Conservation (phyloP, 371 early-diverging fungal genomes). For the Lichtheimia ramosa region DNA sequence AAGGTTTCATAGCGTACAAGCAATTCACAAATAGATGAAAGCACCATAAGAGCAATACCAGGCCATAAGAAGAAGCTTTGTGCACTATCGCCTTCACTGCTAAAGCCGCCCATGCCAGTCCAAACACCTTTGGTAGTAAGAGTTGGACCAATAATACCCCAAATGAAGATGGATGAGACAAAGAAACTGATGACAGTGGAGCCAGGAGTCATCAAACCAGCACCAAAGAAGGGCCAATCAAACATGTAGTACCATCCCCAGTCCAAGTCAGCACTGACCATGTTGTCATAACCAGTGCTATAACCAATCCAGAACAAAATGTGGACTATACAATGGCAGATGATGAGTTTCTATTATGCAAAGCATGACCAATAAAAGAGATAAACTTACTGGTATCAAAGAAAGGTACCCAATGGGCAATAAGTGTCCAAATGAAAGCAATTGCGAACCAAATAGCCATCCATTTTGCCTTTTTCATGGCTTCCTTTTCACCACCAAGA, state of each 20-base stretch:
- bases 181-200: slow-evolving; percentile 62
- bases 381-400: slow-evolving; percentile 36
- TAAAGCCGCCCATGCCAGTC: slow-evolving; percentile 36
- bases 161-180: slow-evolving; percentile 54
- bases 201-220: slow-evolving; percentile 67
- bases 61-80: slow-evolving; percentile 70
- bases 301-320: slow-evolving; percentile 61
- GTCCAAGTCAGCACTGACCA: slow-evolving; percentile 52
- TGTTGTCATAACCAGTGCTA: slow-evolving; percentile 35
- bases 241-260: slow-evolving; percentile 63
- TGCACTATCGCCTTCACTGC: slow-evolving; percentile 29
- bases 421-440: slow-evolving; percentile 49
- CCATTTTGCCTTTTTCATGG: slow-evolving; percentile 45
- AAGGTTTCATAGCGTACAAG: slow-evolving; percentile 55
- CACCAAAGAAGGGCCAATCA: slow-evolving; percentile 69
- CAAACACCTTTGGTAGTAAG: slow-evolving; percentile 44
- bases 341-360: not conserved
- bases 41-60: slow-evolving; percentile 75
- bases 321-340: slow-evolving; percentile 32
- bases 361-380: not conserved
- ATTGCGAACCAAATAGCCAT: slow-evolving; percentile 52
- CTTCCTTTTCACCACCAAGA: slow-evolving; percentile 41
- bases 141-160: slow-evolving; percentile 51
- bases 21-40: slow-evolving; percentile 66
- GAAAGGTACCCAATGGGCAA: slow-evolving; percentile 62